Evolutionary conservation across 2,329 filamentous ascomycete species (phyloP).

Genomic region (Diaporthe aspalathi): DNA sequence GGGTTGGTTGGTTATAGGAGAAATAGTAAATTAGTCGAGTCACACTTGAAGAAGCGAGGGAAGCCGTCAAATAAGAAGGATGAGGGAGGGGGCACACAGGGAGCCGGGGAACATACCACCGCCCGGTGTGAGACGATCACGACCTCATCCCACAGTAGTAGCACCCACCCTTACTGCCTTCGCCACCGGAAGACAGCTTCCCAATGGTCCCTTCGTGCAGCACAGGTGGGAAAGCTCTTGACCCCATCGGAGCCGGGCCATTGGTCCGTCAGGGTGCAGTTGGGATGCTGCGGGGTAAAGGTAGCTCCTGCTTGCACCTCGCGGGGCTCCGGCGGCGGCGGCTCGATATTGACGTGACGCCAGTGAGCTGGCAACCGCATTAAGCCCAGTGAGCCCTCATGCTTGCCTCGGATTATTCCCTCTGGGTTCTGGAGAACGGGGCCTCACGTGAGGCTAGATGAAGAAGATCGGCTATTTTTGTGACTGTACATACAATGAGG

Average conservation of each 20-base stretch:
- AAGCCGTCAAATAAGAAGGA: not conserved
- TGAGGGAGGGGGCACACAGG: not conserved
- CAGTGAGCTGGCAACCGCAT: slow-evolving; percentile 23
- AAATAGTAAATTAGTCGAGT: not conserved
- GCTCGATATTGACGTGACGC: slow-evolving; percentile 12
- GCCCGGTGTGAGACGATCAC: slow-evolving; percentile 9
- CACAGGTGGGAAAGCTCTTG: not conserved
- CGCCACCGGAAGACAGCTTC: not conserved
- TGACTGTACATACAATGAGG: too few relatives aligned
- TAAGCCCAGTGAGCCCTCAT: not conserved
- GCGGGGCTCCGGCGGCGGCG: not conserved
- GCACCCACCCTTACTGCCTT: not conserved
- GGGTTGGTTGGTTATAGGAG: not conserved
- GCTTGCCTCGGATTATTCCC: too few relatives aligned
- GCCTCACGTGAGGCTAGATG: too few relatives aligned
- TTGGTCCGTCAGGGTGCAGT: slow-evolving; percentile 21
- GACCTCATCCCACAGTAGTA: slow-evolving; percentile 23
- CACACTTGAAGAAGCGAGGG: not conserved
- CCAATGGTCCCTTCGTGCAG: slow-evolving; percentile 30
- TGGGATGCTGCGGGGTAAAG: slow-evolving; percentile 23
- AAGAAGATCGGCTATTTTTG: too few relatives aligned
- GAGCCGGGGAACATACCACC: not conserved
- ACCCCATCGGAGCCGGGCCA: not conserved
- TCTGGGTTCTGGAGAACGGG: too few relatives aligned
- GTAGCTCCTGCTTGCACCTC: slow-evolving; percentile 26